Evolutionary conservation across 495 filamentous ascomycete species (phyloP).

Genomic region (Neurospora sp.): DNA sequence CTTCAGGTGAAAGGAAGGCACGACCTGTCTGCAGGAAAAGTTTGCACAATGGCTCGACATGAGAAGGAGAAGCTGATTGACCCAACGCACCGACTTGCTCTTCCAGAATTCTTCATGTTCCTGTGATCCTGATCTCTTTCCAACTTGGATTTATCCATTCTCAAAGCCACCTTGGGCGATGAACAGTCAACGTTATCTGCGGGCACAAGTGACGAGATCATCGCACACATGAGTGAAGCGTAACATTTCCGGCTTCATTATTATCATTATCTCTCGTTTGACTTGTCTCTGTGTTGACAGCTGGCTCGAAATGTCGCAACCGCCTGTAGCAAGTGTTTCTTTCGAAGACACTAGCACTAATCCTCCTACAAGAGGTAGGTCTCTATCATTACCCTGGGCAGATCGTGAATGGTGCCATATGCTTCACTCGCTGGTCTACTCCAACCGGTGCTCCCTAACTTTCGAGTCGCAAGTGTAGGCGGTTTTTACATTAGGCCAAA

Average conservation of each 20-base stretch:
- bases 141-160: not conserved
- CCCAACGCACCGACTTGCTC: not conserved
- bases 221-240: not conserved
- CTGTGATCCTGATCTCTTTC: not conserved
- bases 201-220: not conserved
- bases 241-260: not conserved
- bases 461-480: not conserved
- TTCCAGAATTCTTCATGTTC: not conserved
- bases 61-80: not conserved
- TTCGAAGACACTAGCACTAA: conserved; percentile 10
- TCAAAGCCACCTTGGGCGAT: not conserved
- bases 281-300: not conserved
- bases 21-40: not conserved
- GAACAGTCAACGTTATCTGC: not conserved
- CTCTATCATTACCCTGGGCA: not conserved
- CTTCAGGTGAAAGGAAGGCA: not conserved
- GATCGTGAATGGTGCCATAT: not conserved
- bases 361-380: conserved; percentile 7
- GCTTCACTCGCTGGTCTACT: not conserved
- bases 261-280: not conserved
- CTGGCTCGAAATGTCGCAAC: not conserved
- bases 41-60: not conserved
- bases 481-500: conserved; percentile 14
- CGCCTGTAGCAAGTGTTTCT: conserved; percentile 2
- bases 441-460: not conserved